phyloP scores from a whole-genome alignment of 2,329 filamentous ascomycete genomes.

The Phyllosticta capitalensis region DNA sequence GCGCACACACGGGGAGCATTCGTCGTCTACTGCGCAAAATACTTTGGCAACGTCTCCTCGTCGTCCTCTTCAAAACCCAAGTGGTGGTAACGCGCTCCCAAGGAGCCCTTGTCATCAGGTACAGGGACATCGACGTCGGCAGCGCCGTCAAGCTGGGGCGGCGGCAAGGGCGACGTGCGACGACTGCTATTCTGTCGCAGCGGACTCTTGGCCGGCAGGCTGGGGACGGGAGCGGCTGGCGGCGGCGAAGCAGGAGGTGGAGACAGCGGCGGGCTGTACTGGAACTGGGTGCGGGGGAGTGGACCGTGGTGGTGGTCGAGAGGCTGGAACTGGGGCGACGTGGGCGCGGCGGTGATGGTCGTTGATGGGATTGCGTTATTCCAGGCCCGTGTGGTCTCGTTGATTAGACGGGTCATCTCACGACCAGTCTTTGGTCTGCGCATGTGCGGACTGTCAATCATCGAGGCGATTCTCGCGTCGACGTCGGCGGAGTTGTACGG shows the following conservation, averaged over 20 bases:
- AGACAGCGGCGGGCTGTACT: not conserved
- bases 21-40: not conserved
- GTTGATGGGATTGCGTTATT: not conserved
- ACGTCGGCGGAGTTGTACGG: not conserved
- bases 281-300: not conserved
- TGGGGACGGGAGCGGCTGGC: not conserved
- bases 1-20: too few relatives aligned
- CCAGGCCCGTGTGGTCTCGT: not conserved
- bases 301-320: not conserved
- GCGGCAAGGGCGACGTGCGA: not conserved
- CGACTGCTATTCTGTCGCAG: not conserved
- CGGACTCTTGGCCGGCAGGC: not conserved
- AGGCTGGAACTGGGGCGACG: not conserved
- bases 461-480: not conserved
- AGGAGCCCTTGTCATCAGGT: not conserved
- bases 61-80: not conserved
- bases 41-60: not conserved
- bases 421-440: too few relatives aligned
- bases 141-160: not conserved
- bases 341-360: not conserved
- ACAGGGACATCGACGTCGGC: not conserved
- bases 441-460: too few relatives aligned
- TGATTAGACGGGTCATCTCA: not conserved
- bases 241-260: not conserved
- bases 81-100: not conserved